Base-by-base conservation (phyloP, 108 stramenopile genomes). In the Bacterosira constricta region DNA sequence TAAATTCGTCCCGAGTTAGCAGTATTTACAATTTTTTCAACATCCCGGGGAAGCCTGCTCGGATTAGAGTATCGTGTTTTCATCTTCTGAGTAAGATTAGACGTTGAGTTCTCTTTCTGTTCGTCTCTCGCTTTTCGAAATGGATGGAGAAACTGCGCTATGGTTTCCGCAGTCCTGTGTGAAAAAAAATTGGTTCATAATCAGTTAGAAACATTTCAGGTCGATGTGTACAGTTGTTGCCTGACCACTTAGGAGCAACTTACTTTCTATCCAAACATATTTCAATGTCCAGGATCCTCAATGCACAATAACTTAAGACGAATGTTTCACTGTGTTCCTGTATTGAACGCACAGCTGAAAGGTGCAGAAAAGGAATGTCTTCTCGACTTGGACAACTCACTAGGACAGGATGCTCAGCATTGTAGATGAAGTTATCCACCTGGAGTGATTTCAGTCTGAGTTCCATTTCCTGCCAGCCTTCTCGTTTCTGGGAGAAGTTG, bases 391-490 rank as follows among this genome's bases (percentile, higher is more conserved):
- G 83, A 46, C 76, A 83, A 78, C 84, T 81, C 77, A 86, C 84
- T 21, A 93, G 61, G 0, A 93, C 88, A 1, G 87, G 88, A 62
- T 90, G 89, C 51, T 87, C 81, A 9, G 92, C 83, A 12, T 79
- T 76, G 18, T 73, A 79, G 9, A 93, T 86, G 53, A 89, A 88
- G 61, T 93, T 93, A 70, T 93, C 92, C 18, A 88, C 84, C 53
- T 93, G 92, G 7, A 90, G 21, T 12, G 73, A 55, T 32, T 59
- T 57, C n/a, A 90, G 37, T 30, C 70, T 69, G 6, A 86, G 51
- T 63, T 93, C 92, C 13, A 90, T 66, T 57, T 93, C 92, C 39
- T 93, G 88, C 62, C 84, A 86, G 1, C 88, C 92, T 34, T 90
- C 87, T 32, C 82, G 59, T 45, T 71, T 85, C 58, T 89, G 92